Evolutionary conservation across 306 rosid genomes (phyloP).

Genomic region (Calophaca sinica): DNA sequence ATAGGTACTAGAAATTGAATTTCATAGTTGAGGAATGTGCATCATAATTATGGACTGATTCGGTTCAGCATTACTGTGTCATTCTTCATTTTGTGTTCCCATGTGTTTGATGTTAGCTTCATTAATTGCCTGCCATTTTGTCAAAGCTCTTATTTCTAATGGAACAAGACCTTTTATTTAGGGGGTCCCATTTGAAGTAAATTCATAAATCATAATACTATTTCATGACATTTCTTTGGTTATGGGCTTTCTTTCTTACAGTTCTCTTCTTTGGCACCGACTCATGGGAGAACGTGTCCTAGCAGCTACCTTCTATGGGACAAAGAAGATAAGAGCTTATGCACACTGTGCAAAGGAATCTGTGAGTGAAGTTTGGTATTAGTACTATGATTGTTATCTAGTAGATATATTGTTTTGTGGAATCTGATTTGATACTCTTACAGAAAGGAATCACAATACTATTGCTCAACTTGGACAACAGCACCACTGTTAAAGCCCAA

Average conservation of each 20-base stretch:
- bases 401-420: not conserved
- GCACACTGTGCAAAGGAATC: conserved; percentile 90
- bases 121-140: conserved; percentile 45
- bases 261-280: conserved; percentile 93
- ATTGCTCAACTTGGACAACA: conserved; percentile 69
- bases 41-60: not conserved
- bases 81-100: conserved; percentile 25
- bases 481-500: conserved; percentile 53
- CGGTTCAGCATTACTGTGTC: conserved; percentile 14
- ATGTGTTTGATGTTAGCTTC: conserved; percentile 40
- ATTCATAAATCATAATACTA: conserved; percentile 11
- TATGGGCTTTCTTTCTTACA: conserved; percentile 45
- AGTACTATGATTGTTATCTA: conserved; percentile 4
- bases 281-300: conserved; percentile 86
- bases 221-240: conserved; percentile 9
- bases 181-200: conserved; percentile 37
- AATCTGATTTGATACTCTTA: conserved; percentile 41
- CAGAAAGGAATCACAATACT: conserved; percentile 88
- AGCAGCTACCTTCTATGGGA: conserved; percentile 66
- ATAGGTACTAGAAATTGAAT: conserved; percentile 49
- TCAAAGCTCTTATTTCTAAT: conserved; percentile 33
- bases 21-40: conserved; percentile 19
- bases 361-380: conserved; percentile 57
- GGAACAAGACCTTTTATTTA: conserved; percentile 11
- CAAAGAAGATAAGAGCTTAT: conserved; percentile 75